Conservation (phyloP, 208 protist genomes). For the Crithidia sp. region DNA sequence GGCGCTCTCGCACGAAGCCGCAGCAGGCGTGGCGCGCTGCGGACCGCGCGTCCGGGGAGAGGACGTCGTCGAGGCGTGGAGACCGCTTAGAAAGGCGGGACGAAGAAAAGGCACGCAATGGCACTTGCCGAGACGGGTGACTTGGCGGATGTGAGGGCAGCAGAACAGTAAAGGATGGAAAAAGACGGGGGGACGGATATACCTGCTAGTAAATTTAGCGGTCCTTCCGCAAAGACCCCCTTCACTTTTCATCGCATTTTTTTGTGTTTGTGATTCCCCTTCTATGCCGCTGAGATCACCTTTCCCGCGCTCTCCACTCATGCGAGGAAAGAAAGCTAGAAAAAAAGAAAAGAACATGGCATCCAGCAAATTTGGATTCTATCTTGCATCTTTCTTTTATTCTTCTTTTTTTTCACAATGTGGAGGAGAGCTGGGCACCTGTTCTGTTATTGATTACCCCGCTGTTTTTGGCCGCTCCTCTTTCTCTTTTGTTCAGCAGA, state of each 20-base stretch:
- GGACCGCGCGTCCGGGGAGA: too few species aligned
- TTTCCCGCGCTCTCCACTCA: too few species aligned
- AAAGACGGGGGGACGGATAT: conserved; percentile 2
- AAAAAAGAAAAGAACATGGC: too few species aligned
- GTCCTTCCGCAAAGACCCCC: conserved; percentile 17
- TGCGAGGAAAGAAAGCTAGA: too few species aligned
- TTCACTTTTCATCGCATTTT: conserved; percentile 5
- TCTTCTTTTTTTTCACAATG: background rate
- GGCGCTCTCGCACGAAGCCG: too few species aligned
- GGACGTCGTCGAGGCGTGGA: background rate
- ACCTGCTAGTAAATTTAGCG: conserved; percentile 16
- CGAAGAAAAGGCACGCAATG: background rate
- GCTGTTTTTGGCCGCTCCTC: too few species aligned
- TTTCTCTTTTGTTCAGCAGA: too few species aligned
- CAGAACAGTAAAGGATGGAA: background rate
- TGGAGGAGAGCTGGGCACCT: too few species aligned
- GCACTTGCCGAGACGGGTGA: too few species aligned
- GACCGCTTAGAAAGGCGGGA: background rate
- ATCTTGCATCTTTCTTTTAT: background rate
- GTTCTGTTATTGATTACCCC: too few species aligned
- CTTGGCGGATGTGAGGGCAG: conserved; percentile 1
- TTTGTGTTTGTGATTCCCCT: background rate
- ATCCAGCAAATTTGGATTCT: too few species aligned
- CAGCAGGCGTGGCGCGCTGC: too few species aligned
- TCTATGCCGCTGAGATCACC: conserved; percentile 18